Evolutionary conservation across 2,329 filamentous ascomycete genomes (phyloP).

Genomic region (Pseudogymnoascus sp.): DNA sequence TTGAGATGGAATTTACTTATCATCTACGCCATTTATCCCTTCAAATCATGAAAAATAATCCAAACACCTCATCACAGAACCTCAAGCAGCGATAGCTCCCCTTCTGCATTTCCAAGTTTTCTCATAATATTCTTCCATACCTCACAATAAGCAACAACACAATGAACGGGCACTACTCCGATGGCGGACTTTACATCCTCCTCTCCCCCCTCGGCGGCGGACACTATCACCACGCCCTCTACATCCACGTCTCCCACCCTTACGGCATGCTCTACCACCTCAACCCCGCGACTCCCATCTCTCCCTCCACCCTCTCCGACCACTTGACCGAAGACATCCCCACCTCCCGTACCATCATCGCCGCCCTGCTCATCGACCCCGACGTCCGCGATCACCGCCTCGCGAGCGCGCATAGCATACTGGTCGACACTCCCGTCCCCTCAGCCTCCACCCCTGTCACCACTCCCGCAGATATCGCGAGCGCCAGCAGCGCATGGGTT

Average conservation of each 20-base stretch:
- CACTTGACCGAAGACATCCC: not conserved
- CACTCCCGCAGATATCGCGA: not conserved
- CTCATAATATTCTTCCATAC: not conserved
- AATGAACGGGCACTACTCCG: not conserved
- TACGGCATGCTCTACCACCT: slow-evolving; percentile 4
- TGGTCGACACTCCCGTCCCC: not conserved
- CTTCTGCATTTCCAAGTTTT: not conserved
- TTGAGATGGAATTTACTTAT: not conserved
- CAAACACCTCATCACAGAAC: not conserved
- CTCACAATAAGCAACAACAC: not conserved
- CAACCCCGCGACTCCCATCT: not conserved
- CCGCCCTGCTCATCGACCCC: not conserved
- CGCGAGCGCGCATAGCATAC: not conserved
- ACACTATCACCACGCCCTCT: not conserved
- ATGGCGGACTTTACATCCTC: not conserved
- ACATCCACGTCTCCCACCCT: slow-evolving; percentile 5
- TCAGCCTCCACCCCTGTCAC: not conserved
- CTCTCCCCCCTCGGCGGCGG: not conserved
- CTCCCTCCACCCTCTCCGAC: not conserved
- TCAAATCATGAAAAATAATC: not conserved
- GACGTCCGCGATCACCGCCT: not conserved
- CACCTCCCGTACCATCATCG: not conserved
- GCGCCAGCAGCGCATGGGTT: not conserved
- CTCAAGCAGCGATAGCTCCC: not conserved
- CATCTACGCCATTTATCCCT: not conserved